These are phyloP conservation scores for Effrenium voratum DNA, from an alignment of 73 alveolate species.

Conservation along the genomic window DNA sequence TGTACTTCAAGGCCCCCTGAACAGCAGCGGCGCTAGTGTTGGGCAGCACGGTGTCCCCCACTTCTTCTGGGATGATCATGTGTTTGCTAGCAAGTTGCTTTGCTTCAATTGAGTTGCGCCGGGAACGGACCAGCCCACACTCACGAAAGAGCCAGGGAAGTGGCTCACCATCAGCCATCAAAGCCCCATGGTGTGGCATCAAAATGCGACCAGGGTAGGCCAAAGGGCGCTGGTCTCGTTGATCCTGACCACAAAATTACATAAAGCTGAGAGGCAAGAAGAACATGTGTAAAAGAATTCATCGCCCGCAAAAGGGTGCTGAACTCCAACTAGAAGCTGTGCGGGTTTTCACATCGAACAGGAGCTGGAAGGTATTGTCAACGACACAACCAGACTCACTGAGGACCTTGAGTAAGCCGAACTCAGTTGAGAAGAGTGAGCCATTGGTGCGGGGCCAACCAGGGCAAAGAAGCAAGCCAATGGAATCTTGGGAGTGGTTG, in stretches of 20 bases:
- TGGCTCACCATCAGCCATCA: background rate
- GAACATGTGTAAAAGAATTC: background rate
- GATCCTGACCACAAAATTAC: background rate
- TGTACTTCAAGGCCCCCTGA: background rate
- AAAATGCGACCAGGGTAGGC: background rate
- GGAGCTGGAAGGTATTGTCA: background rate
- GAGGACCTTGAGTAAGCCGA: background rate
- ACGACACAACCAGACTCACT: background rate
- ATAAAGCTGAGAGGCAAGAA: background rate
- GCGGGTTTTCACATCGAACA: background rate
- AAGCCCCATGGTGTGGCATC: background rate
- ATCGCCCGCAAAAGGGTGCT: background rate
- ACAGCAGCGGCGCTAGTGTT: background rate
- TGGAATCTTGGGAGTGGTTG: background rate
- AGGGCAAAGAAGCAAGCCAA: background rate
- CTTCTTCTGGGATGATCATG: background rate
- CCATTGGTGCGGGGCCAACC: background rate
- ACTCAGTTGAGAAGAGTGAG: background rate
- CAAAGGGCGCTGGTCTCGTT: slow-evolving; percentile 14
- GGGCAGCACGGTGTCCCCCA: background rate
- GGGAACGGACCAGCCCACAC: background rate
- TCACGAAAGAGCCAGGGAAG: background rate
- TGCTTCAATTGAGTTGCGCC: background rate
- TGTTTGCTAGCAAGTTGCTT: background rate
- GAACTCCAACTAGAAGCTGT: background rate